Evolutionary conservation across 192 early-diverging fungal genomes (phyloP).

Genomic region (Podochytrium sp.): DNA sequence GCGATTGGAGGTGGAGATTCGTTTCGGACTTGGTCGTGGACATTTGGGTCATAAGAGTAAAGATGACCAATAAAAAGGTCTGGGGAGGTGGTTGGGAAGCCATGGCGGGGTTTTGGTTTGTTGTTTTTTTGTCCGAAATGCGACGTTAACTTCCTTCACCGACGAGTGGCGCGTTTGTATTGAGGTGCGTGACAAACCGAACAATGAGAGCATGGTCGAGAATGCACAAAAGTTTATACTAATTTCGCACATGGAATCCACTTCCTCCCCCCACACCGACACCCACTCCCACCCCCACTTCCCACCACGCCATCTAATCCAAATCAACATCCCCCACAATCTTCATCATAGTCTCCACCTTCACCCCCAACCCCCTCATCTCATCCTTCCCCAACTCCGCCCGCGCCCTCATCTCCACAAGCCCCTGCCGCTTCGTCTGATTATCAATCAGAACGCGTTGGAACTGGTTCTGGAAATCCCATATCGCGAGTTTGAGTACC

Average conservation of each 20-base stretch:
- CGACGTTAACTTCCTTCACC: too few relatives aligned
- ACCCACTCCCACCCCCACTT: not conserved
- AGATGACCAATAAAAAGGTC: too few relatives aligned
- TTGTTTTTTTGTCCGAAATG: too few relatives aligned
- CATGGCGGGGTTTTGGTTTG: too few relatives aligned
- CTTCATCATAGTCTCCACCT: slow-evolving; percentile 14
- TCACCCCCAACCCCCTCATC: slow-evolving; percentile 9
- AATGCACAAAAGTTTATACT: too few relatives aligned
- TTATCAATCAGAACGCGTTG: slow-evolving; percentile 42
- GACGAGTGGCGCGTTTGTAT: too few relatives aligned
- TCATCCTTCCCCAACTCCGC: slow-evolving; percentile 30
- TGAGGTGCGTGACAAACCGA: not conserved
- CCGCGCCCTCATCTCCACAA: slow-evolving; percentile 2
- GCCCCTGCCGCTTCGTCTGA: slow-evolving; percentile 28
- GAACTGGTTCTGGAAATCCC: slow-evolving; percentile 62
- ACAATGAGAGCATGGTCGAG: not conserved
- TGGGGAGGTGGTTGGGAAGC: too few relatives aligned
- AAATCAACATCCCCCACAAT: slow-evolving; percentile 30
- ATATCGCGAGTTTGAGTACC: slow-evolving; percentile 49
- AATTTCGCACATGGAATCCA: too few relatives aligned
- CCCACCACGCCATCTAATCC: slow-evolving; percentile 11
- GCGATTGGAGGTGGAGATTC: too few relatives aligned
- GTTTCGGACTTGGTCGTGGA: too few relatives aligned
- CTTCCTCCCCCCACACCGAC: not conserved
- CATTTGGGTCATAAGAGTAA: too few relatives aligned